phyloP scores from a whole-genome alignment of 495 filamentous ascomycete species.

The Xylaria telfairii region DNA sequence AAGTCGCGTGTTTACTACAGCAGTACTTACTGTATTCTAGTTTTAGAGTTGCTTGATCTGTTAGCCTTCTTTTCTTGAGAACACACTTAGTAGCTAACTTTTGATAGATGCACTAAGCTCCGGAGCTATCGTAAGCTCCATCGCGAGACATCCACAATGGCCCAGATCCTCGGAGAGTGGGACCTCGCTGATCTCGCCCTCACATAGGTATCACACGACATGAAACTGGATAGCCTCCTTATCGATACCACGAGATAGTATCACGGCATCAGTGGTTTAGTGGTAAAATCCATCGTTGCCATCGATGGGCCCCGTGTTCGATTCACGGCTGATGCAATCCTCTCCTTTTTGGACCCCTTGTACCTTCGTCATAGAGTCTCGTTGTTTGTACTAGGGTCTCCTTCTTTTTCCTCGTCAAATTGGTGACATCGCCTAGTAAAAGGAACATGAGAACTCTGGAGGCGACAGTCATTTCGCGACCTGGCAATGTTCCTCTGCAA shows the following conservation, averaged over 20 bases:
- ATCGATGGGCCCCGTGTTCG: conserved; percentile 61
- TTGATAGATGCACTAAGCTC: too few species aligned
- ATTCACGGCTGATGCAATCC: conserved; percentile 52
- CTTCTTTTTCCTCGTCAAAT: not conserved
- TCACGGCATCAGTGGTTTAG: conserved; percentile 53
- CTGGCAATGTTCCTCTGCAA: not conserved
- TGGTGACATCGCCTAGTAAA: too few species aligned
- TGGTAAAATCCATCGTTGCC: conserved; percentile 62
- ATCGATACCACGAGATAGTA: not conserved
- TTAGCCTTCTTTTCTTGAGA: not conserved
- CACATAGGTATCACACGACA: not conserved
- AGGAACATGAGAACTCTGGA: too few species aligned
- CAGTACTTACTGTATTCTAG: too few species aligned
- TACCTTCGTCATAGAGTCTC: not conserved
- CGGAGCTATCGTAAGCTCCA: too few species aligned
- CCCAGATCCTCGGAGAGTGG: not conserved
- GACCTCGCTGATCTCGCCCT: not conserved
- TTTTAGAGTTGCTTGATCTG: not conserved
- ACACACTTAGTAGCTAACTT: not conserved
- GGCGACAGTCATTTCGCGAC: not conserved
- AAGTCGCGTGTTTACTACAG: not conserved
- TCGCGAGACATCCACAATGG: not conserved
- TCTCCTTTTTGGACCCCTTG: not conserved
- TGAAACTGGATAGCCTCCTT: not conserved
- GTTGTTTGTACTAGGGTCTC: not conserved